Conservation (phyloP, 2,329 filamentous ascomycete genomes). For the Mariannaea sp. region DNA sequence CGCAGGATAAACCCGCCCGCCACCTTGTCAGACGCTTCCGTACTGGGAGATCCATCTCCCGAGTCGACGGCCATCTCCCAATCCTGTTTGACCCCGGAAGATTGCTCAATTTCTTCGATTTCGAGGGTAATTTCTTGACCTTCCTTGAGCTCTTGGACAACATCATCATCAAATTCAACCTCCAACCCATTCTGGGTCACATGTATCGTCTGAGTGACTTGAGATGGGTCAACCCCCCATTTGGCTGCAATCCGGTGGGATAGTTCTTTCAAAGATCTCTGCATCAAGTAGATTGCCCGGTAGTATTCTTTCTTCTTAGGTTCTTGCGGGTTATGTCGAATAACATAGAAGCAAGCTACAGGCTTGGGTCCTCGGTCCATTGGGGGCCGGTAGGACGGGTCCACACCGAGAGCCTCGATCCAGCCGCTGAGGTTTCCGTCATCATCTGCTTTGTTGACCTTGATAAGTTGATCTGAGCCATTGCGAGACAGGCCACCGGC, state of each 20-base stretch:
- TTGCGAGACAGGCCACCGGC: conserved; percentile 54
- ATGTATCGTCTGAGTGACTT: conserved; percentile 72
- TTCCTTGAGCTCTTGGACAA: conserved; percentile 81
- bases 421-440: conserved; percentile 74
- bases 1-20: conserved; percentile 50
- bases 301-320: conserved; percentile 67
- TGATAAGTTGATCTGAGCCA: conserved; percentile 58
- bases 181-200: conserved; percentile 76
- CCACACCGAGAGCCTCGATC: conserved; percentile 93
- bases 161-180: conserved; percentile 88
- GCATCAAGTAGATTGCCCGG: conserved; percentile 82
- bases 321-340: conserved; percentile 57
- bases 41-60: conserved; percentile 38
- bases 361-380: conserved; percentile 70
- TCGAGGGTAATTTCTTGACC: conserved; percentile 90
- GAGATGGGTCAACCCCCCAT: conserved; percentile 75
- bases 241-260: conserved; percentile 75
- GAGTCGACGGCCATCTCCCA: conserved; percentile 66
- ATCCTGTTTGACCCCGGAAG: conserved; percentile 53
- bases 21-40: conserved; percentile 23
- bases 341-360: conserved; percentile 88
- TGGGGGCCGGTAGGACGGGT: conserved; percentile 80
- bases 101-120: conserved; percentile 52
- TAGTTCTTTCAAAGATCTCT: conserved; percentile 77
- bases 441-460: conserved; percentile 60